phyloP scores from a whole-genome alignment of 2,329 filamentous ascomycete genomes.

The Simplicillium sp. region DNA sequence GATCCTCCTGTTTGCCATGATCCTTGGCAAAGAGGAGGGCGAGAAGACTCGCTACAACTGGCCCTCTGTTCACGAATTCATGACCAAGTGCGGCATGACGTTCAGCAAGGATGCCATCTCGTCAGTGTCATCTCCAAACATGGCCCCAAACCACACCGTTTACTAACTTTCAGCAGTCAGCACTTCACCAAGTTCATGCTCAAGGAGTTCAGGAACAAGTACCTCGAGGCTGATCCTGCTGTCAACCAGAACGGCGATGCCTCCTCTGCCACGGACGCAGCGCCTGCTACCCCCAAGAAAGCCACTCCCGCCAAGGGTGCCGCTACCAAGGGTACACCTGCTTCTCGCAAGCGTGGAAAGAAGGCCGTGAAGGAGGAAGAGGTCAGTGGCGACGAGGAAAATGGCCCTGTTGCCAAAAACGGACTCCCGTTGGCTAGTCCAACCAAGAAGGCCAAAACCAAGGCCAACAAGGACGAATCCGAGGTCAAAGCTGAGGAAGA shows the following conservation, averaged over 20 bases:
- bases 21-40: constrained; percentile 16
- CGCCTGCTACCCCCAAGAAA: constrained; percentile 1
- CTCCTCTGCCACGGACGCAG: no score
- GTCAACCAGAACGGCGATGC: constrained; percentile 12
- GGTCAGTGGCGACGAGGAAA: constrained; percentile 8
- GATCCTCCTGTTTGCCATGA: constrained; percentile 27
- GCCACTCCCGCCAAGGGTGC: background rate
- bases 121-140: constrained; percentile 15
- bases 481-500: no score
- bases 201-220: constrained; percentile 18
- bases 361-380: constrained; percentile 6
- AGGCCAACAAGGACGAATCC: constrained; percentile 6
- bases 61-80: constrained; percentile 18
- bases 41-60: constrained; percentile 21
- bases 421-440: constrained; percentile 5
- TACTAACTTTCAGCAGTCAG: constrained; percentile 18
- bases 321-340: background rate
- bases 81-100: constrained; percentile 21
- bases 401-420: background rate
- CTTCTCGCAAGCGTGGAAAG: constrained; percentile 2
- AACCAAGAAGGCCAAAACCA: constrained; percentile 20
- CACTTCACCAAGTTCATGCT: constrained; percentile 28
- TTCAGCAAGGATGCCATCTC: constrained; percentile 29
- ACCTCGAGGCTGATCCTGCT: background rate
- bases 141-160: background rate